Base-by-base conservation (phyloP, 192 early-diverging fungal genomes). In the Linnemannia exigua region DNA sequence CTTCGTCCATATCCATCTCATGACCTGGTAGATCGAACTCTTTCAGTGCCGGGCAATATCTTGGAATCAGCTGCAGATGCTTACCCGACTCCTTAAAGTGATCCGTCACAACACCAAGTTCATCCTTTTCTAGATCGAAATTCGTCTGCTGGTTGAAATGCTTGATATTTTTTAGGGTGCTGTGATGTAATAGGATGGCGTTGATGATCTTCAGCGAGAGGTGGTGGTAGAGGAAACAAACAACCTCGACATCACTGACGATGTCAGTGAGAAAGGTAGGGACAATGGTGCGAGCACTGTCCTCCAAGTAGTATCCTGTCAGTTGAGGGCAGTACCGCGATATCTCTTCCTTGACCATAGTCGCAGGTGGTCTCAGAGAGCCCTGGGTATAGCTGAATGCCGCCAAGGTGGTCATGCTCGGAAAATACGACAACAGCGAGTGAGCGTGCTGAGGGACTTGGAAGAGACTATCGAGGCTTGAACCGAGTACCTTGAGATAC, bases 1-100 rank as follows among this genome's bases (percentile, higher is more conserved):
- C 22, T 15, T 41, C 51, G 41, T 79, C 78, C 38, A 79, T 79
- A 50, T 73, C 33, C 70, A 79, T 73, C 46, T 36, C 44, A 70
- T 74, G 47, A 31, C 54, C 8, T 9, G 71, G 47, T 1, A 61
- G 36, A 5, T 41, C 12, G 9, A 79, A 51, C 4, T 8, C 31
- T 5, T 54, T 50, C 47, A 67, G 25, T 5, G 28, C 54, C 22
- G 61, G 54, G 41, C 77, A 72, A 5, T 35, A 16, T 46, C 70
- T 51, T 11, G 66, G 70, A 15, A 66, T 3, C 2, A 41, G 19
- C n/a, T 72, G 69, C 9, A 72, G 25, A 16, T 17, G 22, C 69
- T 50, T 17, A 0, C 44, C 28, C 9, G 19, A 17, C 7, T 12
- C 35, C 33, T 16, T 33, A n/a, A 79, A 47, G n/a, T 58, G 54